These are phyloP conservation scores for Colletotrichum nymphaeae DNA, from an alignment of 2,329 filamentous ascomycete species.

Conservation along the genomic window DNA sequence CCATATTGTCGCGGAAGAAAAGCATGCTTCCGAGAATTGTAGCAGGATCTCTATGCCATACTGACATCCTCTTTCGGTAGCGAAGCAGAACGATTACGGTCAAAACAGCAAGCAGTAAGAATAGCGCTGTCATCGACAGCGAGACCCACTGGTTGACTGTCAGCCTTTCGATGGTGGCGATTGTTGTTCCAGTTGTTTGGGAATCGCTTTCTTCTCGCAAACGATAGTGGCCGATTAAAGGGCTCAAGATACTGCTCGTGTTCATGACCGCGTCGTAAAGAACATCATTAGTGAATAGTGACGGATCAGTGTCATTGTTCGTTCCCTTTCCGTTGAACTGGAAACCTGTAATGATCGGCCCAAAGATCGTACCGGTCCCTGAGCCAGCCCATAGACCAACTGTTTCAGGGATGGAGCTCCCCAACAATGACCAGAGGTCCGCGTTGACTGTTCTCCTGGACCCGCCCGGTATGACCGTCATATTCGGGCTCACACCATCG, in stretches of 20 bases:
- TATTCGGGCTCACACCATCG: conserved; percentile 2
- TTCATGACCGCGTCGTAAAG: background rate
- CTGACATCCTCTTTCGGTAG: background rate
- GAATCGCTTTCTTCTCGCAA: background rate
- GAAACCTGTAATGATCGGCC: background rate
- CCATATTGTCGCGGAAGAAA: background rate
- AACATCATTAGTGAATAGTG: conserved; percentile 7
- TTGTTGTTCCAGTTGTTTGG: background rate
- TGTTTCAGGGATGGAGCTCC: background rate
- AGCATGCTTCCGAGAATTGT: conserved; percentile 19
- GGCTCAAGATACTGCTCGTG: background rate
- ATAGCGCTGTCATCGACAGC: conserved; percentile 1
- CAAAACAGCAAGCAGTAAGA: background rate
- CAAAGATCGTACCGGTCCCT: background rate
- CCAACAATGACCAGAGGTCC: background rate
- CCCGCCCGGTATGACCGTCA: background rate
- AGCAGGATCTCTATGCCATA: conserved; percentile 20
- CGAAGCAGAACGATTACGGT: background rate
- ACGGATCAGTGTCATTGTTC: background rate
- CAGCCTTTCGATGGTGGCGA: background rate
- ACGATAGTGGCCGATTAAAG: conserved; percentile 16
- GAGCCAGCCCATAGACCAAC: background rate
- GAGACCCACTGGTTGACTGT: conserved; percentile 10
- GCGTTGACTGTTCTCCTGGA: background rate
- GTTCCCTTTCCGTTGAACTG: background rate